A percentile compares a stretch with the other conserved stretches of the same genome.
Conservation (phyloP, 257 asterid species). For the Plantago elongata region DNA sequence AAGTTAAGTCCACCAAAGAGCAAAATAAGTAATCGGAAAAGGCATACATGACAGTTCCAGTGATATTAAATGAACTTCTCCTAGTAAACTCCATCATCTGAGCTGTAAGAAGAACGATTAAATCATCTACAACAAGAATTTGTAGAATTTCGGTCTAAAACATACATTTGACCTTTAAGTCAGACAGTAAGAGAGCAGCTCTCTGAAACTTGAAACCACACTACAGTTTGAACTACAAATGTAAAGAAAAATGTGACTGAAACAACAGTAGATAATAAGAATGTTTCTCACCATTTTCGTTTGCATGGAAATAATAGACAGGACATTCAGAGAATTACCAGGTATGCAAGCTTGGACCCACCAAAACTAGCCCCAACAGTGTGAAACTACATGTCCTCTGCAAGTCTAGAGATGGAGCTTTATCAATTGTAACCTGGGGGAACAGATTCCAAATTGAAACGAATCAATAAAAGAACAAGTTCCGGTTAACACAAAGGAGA, state of each 20-base stretch:
- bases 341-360: conserved; percentile 91
- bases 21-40: background rate
- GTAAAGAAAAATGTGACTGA: background rate
- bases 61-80: background rate
- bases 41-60: background rate
- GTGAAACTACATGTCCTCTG: conserved; percentile 74
- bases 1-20: conserved; percentile 13
- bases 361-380: conserved; percentile 79
- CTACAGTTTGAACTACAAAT: conserved; percentile 1
- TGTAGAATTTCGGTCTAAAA: background rate
- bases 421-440: conserved; percentile 63
- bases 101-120: background rate
- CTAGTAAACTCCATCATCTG: background rate
- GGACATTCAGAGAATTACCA: conserved; percentile 42
- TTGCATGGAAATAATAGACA: background rate
- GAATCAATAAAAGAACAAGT: background rate
- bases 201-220: background rate
- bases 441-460: conserved; percentile 9
- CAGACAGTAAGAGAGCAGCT: background rate
- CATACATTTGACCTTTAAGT: background rate
- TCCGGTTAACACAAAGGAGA: conserved; percentile 10
- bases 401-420: conserved; percentile 58
- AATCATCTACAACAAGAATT: background rate
- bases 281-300: background rate
- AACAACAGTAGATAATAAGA: background rate